Percentiles rank a stretch among this genome's conserved stretches.
phyloP scores from a whole-genome alignment of 1,284 basidiomycete genomes.

The Mycena citricolor region DNA sequence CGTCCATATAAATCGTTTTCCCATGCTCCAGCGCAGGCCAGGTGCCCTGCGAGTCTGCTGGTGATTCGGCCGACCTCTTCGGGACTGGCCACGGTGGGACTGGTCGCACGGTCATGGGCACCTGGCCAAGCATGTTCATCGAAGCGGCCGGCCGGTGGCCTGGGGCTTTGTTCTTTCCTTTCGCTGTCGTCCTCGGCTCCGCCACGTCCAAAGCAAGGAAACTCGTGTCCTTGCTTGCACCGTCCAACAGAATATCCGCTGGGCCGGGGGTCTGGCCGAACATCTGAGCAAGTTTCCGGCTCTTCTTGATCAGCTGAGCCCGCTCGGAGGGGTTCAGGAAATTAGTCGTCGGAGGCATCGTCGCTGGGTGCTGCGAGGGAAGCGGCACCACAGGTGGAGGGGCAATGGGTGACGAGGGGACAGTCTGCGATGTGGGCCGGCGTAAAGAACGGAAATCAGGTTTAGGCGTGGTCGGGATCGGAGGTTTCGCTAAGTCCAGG shows the following conservation, averaged over 20 bases:
- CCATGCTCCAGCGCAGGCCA: no score
- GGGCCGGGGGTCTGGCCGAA: slow-evolving; percentile 60
- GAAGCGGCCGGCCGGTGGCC: slow-evolving; percentile 14
- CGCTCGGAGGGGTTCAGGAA: slow-evolving; percentile 65
- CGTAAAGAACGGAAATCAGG: slow-evolving; percentile 30
- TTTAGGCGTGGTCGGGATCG: slow-evolving; percentile 39
- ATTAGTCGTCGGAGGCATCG: slow-evolving; percentile 62
- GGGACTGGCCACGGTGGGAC: slow-evolving; percentile 33
- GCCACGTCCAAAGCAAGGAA: slow-evolving; percentile 23
- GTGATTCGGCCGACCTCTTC: no score
- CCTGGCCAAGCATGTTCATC: slow-evolving; percentile 21
- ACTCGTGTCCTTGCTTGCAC: no score
- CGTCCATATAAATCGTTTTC: slow-evolving; percentile 33
- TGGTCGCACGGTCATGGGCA: slow-evolving; percentile 10
- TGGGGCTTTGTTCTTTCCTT: no score
- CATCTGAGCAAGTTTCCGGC: slow-evolving; percentile 75
- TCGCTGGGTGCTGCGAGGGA: slow-evolving; percentile 15
- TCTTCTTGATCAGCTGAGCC: slow-evolving; percentile 67
- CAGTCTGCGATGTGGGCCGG: slow-evolving; percentile 23
- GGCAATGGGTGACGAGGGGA: slow-evolving; percentile 6
- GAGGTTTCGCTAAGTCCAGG: slow-evolving; percentile 36
- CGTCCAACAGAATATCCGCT: slow-evolving; percentile 20
- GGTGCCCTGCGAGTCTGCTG: no score
- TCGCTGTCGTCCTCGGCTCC: slow-evolving; percentile 1
- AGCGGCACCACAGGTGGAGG: slow-evolving; percentile 15